phyloP scores from a whole-genome alignment of 2,329 filamentous ascomycete species.

The Colletotrichum sidae region DNA sequence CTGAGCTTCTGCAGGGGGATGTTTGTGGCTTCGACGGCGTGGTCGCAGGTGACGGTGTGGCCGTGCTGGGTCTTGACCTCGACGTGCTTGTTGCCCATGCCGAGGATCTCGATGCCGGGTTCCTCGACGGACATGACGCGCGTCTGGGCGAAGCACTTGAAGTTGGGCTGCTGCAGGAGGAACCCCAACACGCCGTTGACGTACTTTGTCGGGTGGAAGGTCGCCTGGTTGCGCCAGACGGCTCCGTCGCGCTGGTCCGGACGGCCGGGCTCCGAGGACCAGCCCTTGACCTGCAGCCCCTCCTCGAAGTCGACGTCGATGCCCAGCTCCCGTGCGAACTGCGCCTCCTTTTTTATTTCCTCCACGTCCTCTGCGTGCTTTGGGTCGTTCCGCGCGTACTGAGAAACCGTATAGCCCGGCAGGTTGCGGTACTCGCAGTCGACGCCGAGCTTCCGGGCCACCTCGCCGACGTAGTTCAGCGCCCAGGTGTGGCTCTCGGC shows the following conservation, averaged over 20 bases:
- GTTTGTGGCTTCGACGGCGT: constrained; percentile 65
- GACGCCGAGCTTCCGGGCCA: constrained; percentile 60
- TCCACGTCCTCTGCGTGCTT: constrained; percentile 59
- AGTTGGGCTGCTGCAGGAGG: constrained; percentile 63
- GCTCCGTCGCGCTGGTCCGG: constrained; percentile 63
- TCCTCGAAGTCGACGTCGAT: constrained; percentile 56
- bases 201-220: constrained; percentile 69
- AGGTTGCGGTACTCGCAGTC: constrained; percentile 67
- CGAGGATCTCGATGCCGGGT: constrained; percentile 57
- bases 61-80: constrained; percentile 58
- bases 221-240: constrained; percentile 60
- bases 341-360: constrained; percentile 57
- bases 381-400: constrained; percentile 54
- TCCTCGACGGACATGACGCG: constrained; percentile 61
- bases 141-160: constrained; percentile 64
- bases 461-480: constrained; percentile 61
- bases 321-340: constrained; percentile 55
- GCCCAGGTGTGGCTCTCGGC: constrained; percentile 68
- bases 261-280: constrained; percentile 53
- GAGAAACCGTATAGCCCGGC: constrained; percentile 61
- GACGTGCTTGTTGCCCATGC: constrained; percentile 58
- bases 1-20: constrained; percentile 67
- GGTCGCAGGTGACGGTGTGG: constrained; percentile 58
- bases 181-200: constrained; percentile 63
- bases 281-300: constrained; percentile 60